A percentile compares a stretch with the other conserved stretches of the same genome.
Evolutionary conservation across 345 rosid species (phyloP).

Genomic region (Acer negundo): DNA sequence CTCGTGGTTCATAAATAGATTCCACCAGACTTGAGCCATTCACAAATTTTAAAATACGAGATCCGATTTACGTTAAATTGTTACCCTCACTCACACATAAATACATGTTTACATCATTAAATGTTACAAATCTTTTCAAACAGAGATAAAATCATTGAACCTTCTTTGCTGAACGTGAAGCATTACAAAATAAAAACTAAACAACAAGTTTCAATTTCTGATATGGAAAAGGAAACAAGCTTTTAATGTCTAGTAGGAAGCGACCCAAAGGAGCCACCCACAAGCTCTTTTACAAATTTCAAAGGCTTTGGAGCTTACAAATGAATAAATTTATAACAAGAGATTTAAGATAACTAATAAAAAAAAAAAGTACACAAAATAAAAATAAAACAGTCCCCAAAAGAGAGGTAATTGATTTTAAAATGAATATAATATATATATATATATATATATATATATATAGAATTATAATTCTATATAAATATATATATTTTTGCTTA

Average conservation of each 20-base stretch:
- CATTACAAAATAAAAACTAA: slow-evolving; percentile 5
- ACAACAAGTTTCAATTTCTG: background rate
- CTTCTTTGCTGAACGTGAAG: background rate
- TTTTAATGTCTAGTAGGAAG: background rate
- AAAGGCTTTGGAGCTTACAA: background rate
- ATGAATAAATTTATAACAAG: background rate
- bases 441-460: too few relatives aligned
- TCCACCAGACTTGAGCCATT: too few relatives aligned
- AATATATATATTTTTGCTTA: background rate
- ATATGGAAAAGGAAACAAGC: background rate
- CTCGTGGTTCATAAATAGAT: too few relatives aligned
- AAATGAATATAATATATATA: too few relatives aligned
- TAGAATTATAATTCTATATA: too few relatives aligned
- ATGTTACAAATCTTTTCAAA: background rate
- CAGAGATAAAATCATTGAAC: background rate
- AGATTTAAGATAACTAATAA: background rate
- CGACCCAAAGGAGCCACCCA: background rate
- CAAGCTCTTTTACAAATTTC: background rate
- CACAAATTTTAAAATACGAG: background rate
- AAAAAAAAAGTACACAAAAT: background rate
- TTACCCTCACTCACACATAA: too few relatives aligned
- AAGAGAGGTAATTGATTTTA: background rate
- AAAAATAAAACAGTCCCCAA: slow-evolving; percentile 7
- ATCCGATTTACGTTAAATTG: background rate
- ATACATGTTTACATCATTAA: background rate